Base-by-base conservation (phyloP, 441 rosid species). In the Populus hybrid region DNA sequence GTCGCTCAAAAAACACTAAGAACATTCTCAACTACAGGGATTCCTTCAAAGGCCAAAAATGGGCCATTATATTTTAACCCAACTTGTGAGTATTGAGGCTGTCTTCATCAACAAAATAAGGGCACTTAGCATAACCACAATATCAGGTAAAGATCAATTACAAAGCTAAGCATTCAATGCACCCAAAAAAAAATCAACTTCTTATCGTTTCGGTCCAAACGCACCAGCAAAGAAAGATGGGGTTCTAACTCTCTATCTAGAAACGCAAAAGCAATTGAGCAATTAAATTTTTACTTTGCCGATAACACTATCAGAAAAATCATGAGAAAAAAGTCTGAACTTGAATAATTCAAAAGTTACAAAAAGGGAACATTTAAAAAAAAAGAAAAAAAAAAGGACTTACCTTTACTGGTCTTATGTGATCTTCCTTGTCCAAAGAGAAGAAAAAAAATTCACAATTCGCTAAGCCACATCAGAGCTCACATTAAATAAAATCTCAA, bases 391-490 rank as follows among this genome's bases (percentile, higher is more conserved):
- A 21, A 69, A 67, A 50, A 38, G 12, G 64, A 34, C 71, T 36
- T 50, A 73, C 80, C 61, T 53, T 53, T 32, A 30, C 34, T 8
- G 40, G 36, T 72, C n/a, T 50, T 19, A 16, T 28, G 12, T 59
- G 26, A 69, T 34, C 61, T 53, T 53, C 57, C 57, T 46, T 46
- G 6, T 46, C 57, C 19, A 14, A 46, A 46, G 5, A 19, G 7
- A 18, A 53, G 16, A 50, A 50, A 78, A 65, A 35, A 59, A 42
- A 14, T 63, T 18, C 59, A 65, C 65, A 24, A 75, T 69, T 21
- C 66, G 16, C 24, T 24, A 73, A 28, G 61, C 76, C 30, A 72
- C 68, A 65, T 66, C 82, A 9, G 79, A 80, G 73, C 72, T 75
- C 81, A 75, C 18, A 35, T 6, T 19, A 46, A 28, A 28, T 2